Evolutionary conservation across 169 alveolate genomes (phyloP).

Genomic region (Neospora caninum): DNA sequence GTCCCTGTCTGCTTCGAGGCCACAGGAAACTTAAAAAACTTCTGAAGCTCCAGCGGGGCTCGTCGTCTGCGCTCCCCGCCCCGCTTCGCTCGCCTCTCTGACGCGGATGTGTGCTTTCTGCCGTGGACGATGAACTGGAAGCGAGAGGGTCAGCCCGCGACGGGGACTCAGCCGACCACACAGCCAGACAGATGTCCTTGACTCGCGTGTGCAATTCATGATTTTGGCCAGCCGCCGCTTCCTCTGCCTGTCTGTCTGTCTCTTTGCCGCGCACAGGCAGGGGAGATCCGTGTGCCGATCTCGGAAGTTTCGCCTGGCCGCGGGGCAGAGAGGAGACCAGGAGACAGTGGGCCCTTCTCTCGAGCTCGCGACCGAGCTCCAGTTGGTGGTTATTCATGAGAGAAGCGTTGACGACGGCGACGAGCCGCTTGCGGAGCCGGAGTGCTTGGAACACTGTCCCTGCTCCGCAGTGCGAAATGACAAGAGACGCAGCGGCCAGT

Average conservation of each 20-base stretch:
- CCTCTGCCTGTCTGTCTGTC: not conserved
- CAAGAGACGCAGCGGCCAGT: not conserved
- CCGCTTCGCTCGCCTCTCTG: too few species aligned
- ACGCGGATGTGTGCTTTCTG: too few species aligned
- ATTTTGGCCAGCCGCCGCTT: not conserved
- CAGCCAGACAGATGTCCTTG: not conserved
- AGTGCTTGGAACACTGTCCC: conserved; percentile 50
- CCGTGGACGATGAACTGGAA: too few species aligned
- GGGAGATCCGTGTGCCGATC: too few species aligned
- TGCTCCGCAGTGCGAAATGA: conserved; percentile 61
- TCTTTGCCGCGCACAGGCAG: too few species aligned
- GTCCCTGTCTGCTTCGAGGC: not conserved
- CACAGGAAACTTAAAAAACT: not conserved
- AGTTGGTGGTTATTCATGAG: conserved; percentile 52
- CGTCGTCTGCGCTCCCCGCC: too few species aligned
- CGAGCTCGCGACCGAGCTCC: conserved; percentile 51
- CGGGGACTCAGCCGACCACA: not conserved
- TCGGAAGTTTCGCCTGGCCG: too few species aligned
- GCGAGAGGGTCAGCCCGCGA: too few species aligned
- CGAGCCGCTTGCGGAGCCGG: conserved; percentile 33
- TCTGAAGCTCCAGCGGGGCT: not conserved
- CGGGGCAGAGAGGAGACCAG: not conserved
- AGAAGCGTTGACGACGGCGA: conserved; percentile 29
- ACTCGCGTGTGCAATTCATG: not conserved
- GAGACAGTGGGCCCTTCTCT: conserved; percentile 16